These are phyloP conservation scores for Suillus tomentosus DNA, from an alignment of 768 basidiomycete species.

Conservation along the genomic window DNA sequence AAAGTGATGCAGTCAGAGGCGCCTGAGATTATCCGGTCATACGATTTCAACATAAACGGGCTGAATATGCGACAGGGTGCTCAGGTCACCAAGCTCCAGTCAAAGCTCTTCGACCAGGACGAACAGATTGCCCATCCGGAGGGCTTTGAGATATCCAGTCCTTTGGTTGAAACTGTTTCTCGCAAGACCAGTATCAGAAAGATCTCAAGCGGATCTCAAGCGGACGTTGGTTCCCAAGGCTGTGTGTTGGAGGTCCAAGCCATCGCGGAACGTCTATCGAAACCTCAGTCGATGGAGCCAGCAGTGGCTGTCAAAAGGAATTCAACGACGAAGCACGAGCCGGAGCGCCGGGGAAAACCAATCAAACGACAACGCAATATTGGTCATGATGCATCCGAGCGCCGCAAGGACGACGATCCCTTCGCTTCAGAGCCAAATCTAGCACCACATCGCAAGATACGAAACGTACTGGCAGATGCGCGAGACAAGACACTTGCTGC, in stretches of 20 bases:
- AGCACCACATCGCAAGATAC: neutral
- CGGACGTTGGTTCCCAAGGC: neutral
- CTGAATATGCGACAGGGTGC: conserved; percentile 1
- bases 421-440: neutral
- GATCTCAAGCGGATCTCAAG: neutral
- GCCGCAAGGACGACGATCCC: neutral
- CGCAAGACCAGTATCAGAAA: neutral
- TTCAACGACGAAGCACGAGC: neutral
- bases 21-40: neutral
- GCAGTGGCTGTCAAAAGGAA: neutral
- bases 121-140: neutral
- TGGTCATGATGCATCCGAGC: neutral
- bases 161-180: neutral
- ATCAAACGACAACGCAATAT: neutral
- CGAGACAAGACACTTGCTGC: neutral
- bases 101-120: neutral
- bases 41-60: neutral
- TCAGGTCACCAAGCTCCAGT: conserved; percentile 2
- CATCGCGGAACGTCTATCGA: neutral
- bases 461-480: neutral
- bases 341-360: neutral
- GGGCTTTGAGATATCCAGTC: neutral
- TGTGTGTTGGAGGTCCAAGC: neutral
- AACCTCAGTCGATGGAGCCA: neutral
- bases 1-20: neutral